Evolutionary conservation across 192 early-diverging fungal species (phyloP), one percentile per base, ranked within the genome.

Genomic region (Coemansia pectinata): DNA sequence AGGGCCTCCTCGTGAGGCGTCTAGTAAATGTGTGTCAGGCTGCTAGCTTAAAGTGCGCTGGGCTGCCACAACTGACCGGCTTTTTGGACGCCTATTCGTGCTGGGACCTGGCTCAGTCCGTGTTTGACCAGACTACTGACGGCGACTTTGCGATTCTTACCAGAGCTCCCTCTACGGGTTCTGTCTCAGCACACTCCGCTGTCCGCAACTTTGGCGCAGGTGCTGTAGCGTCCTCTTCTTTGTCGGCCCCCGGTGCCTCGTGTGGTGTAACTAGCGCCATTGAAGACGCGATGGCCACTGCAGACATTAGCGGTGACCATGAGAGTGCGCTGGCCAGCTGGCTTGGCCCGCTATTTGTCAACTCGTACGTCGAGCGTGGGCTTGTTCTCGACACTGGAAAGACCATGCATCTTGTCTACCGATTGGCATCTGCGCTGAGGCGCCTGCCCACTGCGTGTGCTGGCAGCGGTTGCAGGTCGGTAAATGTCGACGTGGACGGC

Each of bases 351-450:
- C 74, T 91, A 11, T 91, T 89, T 59, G 17, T 66, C 15, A 85
- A 83, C 62, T 27, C 75, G 11, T 91, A 86, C 66, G 60, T 71
- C 7, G 90, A 90, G 67, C 84, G 74, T 11, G 86, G 86, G 2
- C 76, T 91, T 4, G 89, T 91, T 9, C 76, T 91, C 21, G 85
- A 87, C 15, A 89, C 90, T 0, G 77, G 67, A 12, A 70, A 70
- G 42, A 70, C 88, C 4, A 88, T 91, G 88, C 67, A 45, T 0
- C 71, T 85, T 14, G 67, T 65, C 19, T 76, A 79, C 39, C 69
- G 70, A 5, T 47, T 84, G 27, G 50, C 60, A 0, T 36, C 73
- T 6, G 77, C 71, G 17, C 71, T 79, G 42, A 73, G 69, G 3
- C 64, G 71, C 19, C 65, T 84, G 33, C 67, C 77, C 11, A 39